phyloP scores from a whole-genome alignment of 768 basidiomycete genomes.

The Amanita muscaria region DNA sequence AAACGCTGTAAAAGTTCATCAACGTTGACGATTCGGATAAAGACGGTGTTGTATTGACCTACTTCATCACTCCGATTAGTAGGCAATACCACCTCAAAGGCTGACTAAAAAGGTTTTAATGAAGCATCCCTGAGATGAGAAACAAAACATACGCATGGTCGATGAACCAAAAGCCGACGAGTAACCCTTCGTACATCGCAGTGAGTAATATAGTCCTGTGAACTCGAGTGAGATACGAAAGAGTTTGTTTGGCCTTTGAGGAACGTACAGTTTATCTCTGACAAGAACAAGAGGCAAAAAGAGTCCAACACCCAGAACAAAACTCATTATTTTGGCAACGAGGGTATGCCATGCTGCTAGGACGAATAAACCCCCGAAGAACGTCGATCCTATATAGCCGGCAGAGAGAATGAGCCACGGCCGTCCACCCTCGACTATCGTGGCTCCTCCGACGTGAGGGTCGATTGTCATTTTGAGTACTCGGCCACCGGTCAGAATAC shows the following conservation, averaged over 20 bases:
- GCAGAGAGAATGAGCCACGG: conserved; percentile 65
- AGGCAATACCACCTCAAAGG: conserved; percentile 80
- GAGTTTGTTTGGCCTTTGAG: not conserved
- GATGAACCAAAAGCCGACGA: conserved; percentile 93
- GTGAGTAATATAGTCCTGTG: conserved; percentile 79
- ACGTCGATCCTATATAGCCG: conserved; percentile 76
- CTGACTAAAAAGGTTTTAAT: conserved; percentile 35
- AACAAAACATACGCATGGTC: conserved; percentile 66
- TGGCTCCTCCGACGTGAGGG: conserved; percentile 70
- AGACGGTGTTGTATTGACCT: no score
- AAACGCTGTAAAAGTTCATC: conserved; percentile 36
- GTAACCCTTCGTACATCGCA: conserved; percentile 70
- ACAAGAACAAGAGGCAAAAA: conserved; percentile 81
- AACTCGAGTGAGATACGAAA: not conserved
- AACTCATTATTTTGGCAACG: conserved; percentile 87
- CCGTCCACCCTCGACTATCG: conserved; percentile 68
- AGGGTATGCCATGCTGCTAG: conserved; percentile 83
- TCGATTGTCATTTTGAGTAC: conserved; percentile 79
- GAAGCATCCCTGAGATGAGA: conserved; percentile 1
- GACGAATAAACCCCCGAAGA: conserved; percentile 77
- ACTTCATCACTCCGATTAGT: conserved; percentile 84
- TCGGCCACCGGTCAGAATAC: conserved; percentile 69
- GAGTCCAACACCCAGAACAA: conserved; percentile 80
- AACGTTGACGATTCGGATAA: no score
- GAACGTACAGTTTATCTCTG: conserved; percentile 77